A percentile compares a stretch with the other conserved stretches of the same genome.
Evolutionary conservation across 257 asterid genomes (phyloP).

Genomic region (Solanum clarkiae): DNA sequence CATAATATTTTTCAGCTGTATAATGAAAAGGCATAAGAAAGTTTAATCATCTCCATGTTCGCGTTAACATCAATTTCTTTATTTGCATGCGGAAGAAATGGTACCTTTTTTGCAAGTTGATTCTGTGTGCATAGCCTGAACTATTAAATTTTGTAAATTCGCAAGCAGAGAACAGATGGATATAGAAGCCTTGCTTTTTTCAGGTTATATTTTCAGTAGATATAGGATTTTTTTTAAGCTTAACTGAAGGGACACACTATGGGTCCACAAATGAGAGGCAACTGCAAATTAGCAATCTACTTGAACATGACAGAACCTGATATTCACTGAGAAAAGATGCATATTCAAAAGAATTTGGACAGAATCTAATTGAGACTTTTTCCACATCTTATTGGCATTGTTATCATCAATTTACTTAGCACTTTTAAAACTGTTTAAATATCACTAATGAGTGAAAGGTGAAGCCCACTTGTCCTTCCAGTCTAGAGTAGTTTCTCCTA

Average conservation of each 20-base stretch:
- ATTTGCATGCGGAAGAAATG: not conserved
- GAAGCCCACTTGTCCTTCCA: not conserved
- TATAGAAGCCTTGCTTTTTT: not conserved
- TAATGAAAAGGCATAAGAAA: not conserved
- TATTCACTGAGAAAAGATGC: not conserved
- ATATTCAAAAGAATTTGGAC: not conserved
- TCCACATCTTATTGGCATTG: not conserved
- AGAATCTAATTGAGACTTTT: not conserved
- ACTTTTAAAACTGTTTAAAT: not conserved
- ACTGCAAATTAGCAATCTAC: not conserved
- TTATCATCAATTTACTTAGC: not conserved
- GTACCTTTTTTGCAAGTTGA: not conserved
- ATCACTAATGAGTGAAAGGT: not conserved
- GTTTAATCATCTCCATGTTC: not conserved
- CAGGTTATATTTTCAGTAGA: not conserved
- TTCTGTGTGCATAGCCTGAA: not conserved
- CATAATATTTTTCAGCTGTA: not conserved
- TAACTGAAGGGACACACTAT: not conserved
- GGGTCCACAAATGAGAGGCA: not conserved
- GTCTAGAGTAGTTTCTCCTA: not conserved
- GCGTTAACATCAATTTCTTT: not conserved
- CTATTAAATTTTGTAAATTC: not conserved
- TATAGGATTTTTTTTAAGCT: not conserved
- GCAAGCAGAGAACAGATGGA: not conserved
- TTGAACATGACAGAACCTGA: not conserved